phyloP scores from a whole-genome alignment of 2,329 filamentous ascomycete genomes.

The Venturia carpophila region DNA sequence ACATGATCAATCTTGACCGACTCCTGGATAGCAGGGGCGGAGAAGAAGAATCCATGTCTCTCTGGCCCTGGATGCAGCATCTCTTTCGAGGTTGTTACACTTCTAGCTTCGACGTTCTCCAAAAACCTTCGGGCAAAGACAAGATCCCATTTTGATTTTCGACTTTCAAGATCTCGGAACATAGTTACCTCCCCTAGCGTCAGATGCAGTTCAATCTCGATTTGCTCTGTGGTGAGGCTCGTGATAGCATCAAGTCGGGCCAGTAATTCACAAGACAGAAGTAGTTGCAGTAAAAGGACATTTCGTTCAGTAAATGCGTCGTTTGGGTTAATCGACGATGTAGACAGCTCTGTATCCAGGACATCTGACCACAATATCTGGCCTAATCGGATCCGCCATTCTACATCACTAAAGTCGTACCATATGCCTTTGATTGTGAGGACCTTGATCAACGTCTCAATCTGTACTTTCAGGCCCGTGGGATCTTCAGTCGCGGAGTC shows the following conservation, averaged over 20 bases:
- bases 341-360: conserved; percentile 21
- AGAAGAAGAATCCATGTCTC: conserved; percentile 20
- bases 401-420: conserved; percentile 66
- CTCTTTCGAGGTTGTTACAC: conserved; percentile 1
- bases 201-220: conserved; percentile 35
- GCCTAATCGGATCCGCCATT: conserved; percentile 66
- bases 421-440: conserved; percentile 59
- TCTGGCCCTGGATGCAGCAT: conserved; percentile 18
- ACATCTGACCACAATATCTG: conserved; percentile 59
- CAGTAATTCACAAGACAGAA: conserved; percentile 47
- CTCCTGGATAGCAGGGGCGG: conserved; percentile 23
- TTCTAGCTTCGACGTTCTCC: conserved; percentile 37
- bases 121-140: conserved; percentile 46
- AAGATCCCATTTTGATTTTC: conserved; percentile 50
- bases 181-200: conserved; percentile 37
- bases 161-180: conserved; percentile 41
- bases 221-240: conserved; percentile 25
- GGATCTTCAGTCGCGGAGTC: conserved; percentile 43
- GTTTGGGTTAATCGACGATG: conserved; percentile 16
- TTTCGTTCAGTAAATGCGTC: conserved; percentile 38
- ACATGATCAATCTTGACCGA: conserved; percentile 17
- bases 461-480: conserved; percentile 59
- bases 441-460: conserved; percentile 58
- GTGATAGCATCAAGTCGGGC: conserved; percentile 45
- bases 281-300: conserved; percentile 47